These are phyloP conservation scores for Colletotrichum horii DNA, from an alignment of 2,329 filamentous ascomycete species.

Conservation along the genomic window DNA sequence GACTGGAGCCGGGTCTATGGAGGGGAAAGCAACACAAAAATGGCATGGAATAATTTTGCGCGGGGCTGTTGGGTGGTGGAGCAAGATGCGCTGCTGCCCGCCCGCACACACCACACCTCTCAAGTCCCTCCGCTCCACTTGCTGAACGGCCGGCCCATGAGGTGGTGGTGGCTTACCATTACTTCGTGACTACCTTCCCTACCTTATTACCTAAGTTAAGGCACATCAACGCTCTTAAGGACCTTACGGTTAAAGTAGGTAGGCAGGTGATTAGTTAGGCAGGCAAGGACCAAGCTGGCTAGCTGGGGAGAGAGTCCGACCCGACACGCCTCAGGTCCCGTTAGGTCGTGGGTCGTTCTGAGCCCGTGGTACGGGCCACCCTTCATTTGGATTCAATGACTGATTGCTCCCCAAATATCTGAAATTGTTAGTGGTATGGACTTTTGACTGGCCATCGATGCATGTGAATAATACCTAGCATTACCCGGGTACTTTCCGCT, in stretches of 20 bases:
- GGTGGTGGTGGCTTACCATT: neutral
- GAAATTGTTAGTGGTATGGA: slow-evolving; percentile 6
- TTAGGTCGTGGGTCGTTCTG: neutral
- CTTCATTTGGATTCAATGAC: neutral
- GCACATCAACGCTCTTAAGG: neutral
- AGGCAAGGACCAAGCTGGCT: neutral
- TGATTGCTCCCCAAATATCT: neutral
- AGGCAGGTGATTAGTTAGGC: too few relatives aligned
- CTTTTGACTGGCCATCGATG: slow-evolving; percentile 5
- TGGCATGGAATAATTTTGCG: slow-evolving; percentile 19
- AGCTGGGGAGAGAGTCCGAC: neutral
- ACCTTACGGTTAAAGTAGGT: neutral
- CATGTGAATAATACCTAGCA: neutral
- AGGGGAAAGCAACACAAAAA: slow-evolving; percentile 22
- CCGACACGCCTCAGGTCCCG: neutral
- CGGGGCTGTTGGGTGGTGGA: slow-evolving; percentile 4
- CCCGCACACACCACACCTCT: neutral
- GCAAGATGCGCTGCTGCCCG: neutral
- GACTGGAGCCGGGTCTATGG: slow-evolving; percentile 2
- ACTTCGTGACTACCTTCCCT: neutral
- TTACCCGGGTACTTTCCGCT: neutral
- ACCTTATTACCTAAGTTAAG: neutral
- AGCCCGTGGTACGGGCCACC: neutral
- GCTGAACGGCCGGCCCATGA: neutral
- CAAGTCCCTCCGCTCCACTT: neutral